These are phyloP conservation scores for Thalassiosira mediterranea DNA, from an alignment of 352 stramenopile genomes.

Conservation along the genomic window DNA sequence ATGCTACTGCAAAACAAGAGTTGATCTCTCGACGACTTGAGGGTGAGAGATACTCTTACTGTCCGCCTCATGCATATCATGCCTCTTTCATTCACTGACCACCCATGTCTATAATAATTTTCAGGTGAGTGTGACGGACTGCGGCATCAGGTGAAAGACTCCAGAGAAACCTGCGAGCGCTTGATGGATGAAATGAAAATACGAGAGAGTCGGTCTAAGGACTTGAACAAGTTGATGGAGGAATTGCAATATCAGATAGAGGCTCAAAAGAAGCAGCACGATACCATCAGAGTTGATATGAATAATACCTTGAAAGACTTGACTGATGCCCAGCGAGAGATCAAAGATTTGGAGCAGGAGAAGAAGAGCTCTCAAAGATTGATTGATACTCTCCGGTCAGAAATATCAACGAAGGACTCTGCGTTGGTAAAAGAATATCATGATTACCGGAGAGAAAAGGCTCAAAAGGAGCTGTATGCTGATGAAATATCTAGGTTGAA, in stretches of 20 bases:
- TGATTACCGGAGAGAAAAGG: conserved; percentile 93
- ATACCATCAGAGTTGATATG: conserved; percentile 91
- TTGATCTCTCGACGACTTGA: conserved; percentile 92
- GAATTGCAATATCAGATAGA: conserved; percentile 93
- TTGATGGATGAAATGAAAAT: conserved; percentile 86
- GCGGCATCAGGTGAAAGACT: conserved; percentile 83
- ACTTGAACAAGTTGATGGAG: conserved; percentile 83
- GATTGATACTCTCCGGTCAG: conserved; percentile 93
- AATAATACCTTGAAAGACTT: conserved; percentile 96
- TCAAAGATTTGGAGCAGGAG: conserved; percentile 95
- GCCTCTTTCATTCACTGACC: too few species aligned
- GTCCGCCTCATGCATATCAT: too few species aligned
- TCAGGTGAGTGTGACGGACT: conserved; percentile 93
- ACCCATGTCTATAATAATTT: too few species aligned
- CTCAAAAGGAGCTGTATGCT: conserved; percentile 92
- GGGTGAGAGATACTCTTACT: too few species aligned
- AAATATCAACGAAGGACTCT: conserved; percentile 93
- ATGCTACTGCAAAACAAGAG: conserved; percentile 89
- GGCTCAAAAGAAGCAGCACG: conserved; percentile 96
- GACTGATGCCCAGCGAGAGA: conserved; percentile 94
- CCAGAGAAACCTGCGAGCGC: conserved; percentile 87
- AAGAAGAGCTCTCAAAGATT: conserved; percentile 91
- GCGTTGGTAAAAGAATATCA: conserved; percentile 95
- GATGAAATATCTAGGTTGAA: conserved; percentile 92
- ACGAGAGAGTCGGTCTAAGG: conserved; percentile 74